phyloP scores from a whole-genome alignment of 306 rosid species.

The Cucumis sativus region DNA sequence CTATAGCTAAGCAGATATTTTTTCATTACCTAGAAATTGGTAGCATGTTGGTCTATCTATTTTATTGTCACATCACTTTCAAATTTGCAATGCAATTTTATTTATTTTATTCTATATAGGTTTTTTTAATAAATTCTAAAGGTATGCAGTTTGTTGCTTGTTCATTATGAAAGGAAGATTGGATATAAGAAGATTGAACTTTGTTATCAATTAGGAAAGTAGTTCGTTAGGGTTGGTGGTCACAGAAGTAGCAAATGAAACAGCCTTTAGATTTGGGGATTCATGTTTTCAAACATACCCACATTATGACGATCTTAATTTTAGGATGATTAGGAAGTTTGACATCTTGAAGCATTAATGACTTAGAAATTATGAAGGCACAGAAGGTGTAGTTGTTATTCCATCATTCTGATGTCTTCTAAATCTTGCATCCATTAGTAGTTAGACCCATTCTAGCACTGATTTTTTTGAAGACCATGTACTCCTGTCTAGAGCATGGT shows the following conservation, averaged over 20 bases:
- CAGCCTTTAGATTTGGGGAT: not conserved
- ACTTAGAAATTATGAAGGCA: not conserved
- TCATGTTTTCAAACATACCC: not conserved
- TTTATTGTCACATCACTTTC: not conserved
- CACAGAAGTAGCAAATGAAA: not conserved
- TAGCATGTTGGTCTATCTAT: not conserved
- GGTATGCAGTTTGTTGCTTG: not conserved
- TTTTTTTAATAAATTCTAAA: not conserved
- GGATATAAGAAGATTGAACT: not conserved
- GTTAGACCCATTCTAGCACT: not conserved
- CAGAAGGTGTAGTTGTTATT: not conserved
- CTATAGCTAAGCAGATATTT: not conserved
- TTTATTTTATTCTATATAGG: not conserved
- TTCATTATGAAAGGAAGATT: not conserved
- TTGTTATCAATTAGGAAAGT: not conserved
- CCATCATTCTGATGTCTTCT: not conserved
- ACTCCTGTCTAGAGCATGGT: not conserved
- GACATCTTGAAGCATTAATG: not conserved
- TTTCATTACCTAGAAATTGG: not conserved
- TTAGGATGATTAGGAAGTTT: not conserved
- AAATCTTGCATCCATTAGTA: not conserved
- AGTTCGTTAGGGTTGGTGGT: not conserved
- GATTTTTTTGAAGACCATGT: not conserved
- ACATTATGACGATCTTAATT: not conserved
- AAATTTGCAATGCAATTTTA: not conserved